phyloP scores from a whole-genome alignment of 2,329 filamentous ascomycete genomes.

The Apiospora marii region DNA sequence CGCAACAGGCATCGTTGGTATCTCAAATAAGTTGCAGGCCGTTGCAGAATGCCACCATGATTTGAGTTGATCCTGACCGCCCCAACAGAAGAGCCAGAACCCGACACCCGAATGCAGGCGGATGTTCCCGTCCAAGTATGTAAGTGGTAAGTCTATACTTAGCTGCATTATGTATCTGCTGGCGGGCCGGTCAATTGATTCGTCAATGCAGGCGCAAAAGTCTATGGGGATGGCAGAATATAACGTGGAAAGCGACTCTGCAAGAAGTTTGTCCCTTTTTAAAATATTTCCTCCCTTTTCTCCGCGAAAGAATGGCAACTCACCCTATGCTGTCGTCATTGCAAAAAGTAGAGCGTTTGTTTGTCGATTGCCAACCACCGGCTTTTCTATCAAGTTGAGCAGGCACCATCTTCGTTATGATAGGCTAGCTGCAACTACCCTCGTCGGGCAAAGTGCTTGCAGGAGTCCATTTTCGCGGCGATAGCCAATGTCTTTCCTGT shows the following conservation, averaged over 20 bases:
- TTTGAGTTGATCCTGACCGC: neutral
- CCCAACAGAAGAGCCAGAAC: slow-evolving; percentile 3
- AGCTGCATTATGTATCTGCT: neutral
- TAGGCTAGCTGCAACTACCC: slow-evolving; percentile 15
- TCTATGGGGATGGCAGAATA: neutral
- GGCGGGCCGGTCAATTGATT: neutral
- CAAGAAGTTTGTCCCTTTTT: neutral
- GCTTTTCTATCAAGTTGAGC: neutral
- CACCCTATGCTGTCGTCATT: neutral
- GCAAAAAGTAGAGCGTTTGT: neutral
- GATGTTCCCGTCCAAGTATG: neutral
- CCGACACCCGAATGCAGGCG: slow-evolving; percentile 5
- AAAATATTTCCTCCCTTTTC: neutral
- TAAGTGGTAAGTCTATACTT: neutral
- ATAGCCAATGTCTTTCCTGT: slow-evolving; percentile 26
- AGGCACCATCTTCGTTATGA: neutral
- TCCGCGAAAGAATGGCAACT: too few species aligned
- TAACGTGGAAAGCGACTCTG: neutral
- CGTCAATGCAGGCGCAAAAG: neutral
- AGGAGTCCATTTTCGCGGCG: slow-evolving; percentile 19
- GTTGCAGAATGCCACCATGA: neutral
- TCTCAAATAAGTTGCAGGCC: neutral
- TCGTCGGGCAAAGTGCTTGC: slow-evolving; percentile 15
- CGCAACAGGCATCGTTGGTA: neutral
- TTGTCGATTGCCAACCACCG: slow-evolving; percentile 5